Conservation (phyloP, 768 basidiomycete species). For the Xerocomus brunneocitrinus region DNA sequence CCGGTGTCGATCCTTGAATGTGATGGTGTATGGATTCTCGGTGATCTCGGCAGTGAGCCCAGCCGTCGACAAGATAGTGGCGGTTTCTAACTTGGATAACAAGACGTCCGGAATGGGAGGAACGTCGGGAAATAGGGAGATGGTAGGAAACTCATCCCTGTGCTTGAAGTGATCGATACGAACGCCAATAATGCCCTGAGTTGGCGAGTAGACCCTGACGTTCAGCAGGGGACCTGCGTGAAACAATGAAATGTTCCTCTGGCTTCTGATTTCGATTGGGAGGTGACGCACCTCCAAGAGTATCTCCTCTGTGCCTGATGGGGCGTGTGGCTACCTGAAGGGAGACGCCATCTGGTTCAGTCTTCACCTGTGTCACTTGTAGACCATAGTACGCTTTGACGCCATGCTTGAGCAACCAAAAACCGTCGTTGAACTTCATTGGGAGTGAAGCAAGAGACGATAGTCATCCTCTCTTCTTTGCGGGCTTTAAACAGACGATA, state of each 20-base stretch:
- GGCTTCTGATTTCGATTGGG: background rate
- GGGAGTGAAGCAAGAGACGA: background rate
- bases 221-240: constrained; percentile 14
- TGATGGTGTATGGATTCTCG: constrained; percentile 56
- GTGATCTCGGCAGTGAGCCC: constrained; percentile 51
- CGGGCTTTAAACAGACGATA: background rate
- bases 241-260: background rate
- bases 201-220: constrained; percentile 51
- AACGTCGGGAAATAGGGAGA: constrained; percentile 60
- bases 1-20: constrained; percentile 45
- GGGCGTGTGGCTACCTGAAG: constrained; percentile 58
- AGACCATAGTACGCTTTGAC: constrained; percentile 58
- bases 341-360: constrained; percentile 45
- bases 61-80: constrained; percentile 39
- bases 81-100: constrained; percentile 25
- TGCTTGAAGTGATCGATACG: constrained; percentile 53
- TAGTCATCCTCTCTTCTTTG: background rate
- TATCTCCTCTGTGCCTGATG: constrained; percentile 60
- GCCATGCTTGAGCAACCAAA: constrained; percentile 63
- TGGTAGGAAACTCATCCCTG: constrained; percentile 40
- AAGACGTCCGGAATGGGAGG: constrained; percentile 42
- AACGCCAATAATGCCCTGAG: constrained; percentile 52
- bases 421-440: constrained; percentile 75
- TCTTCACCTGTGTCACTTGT: constrained; percentile 50
- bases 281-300: constrained; percentile 44